Evolutionary conservation across 2,329 filamentous ascomycete genomes (phyloP), one percentile per base, ranked within the genome.

Genomic region (Claviceps fusiformis): DNA sequence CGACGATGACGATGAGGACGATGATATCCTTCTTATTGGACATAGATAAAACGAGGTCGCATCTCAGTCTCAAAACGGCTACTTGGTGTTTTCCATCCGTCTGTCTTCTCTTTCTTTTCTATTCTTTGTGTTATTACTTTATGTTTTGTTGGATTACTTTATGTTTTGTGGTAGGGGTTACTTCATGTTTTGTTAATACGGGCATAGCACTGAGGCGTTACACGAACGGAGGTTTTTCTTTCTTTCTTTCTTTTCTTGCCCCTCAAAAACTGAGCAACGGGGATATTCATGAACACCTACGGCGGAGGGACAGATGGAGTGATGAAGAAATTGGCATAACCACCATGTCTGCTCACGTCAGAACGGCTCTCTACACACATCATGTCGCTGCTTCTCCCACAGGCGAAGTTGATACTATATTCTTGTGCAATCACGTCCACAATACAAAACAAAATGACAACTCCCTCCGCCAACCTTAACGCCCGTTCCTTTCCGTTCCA

Each of bases 1-100:
- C 2, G 75, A 75, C 2, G 75, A 78, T 7, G 53, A 54, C 8
- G 55, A 78, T 35, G 72, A 78, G 41, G 74, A 78, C 35, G 71
- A 75, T 46, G 72, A 76, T 53, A 77, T 81, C 53, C 62, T 73
- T 47, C 67, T 79, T 24, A 68, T 78, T 58, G 76, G 76, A 31
- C 76, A 79, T 60, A 65, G 73, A 55, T 78, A 65, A 69, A 70
- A 37, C 9, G 8, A 37, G 35, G 35, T 11, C 35, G 35, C 35
- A 11, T 37, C 10, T 37, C 9, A 45, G 24, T 5, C 10, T 19
- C 15, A 24, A 17, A n/a, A 31, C 1, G 31, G 5, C 19, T 5
- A 46, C 17, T 45, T 27, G 15, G 43, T 29, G 29, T 29, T 15
- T 9, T 9, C 43, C 9, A 24, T 24, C 24, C 24, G 24, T 24